Percentiles rank a stretch among this genome's conserved stretches.
Evolutionary conservation across 1,284 basidiomycete genomes (phyloP).

Genomic region (Tylopilus sp.): DNA sequence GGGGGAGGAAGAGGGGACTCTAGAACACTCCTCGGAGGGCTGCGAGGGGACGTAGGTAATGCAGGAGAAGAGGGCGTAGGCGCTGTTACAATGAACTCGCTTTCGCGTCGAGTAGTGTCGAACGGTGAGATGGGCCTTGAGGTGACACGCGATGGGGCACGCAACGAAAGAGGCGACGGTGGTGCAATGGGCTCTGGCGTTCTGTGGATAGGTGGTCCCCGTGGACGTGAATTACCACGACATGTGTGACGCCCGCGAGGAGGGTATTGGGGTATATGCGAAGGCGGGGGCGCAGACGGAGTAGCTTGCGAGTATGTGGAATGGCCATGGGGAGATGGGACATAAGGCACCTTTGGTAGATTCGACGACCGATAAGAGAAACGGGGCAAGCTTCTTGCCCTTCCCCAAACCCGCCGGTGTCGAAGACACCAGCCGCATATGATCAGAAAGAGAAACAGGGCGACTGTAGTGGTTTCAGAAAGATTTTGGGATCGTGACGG

Average conservation of each 20-base stretch:
- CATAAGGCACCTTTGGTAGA: slow-evolving; percentile 2
- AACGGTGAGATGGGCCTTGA: slow-evolving; percentile 1
- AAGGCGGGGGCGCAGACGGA: background rate
- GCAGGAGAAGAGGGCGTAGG: background rate
- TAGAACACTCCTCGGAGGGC: background rate
- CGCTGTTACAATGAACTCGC: background rate
- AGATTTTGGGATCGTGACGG: background rate
- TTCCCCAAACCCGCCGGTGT: slow-evolving; percentile 3
- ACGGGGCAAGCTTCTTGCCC: background rate
- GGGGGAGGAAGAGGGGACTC: background rate
- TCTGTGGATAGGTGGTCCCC: background rate
- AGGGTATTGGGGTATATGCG: slow-evolving; percentile 6
- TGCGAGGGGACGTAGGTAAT: background rate
- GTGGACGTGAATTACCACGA: background rate
- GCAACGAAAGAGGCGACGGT: slow-evolving; percentile 3
- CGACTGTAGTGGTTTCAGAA: slow-evolving; percentile 10
- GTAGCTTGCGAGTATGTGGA: background rate
- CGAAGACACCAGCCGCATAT: background rate
- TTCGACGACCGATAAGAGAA: background rate
- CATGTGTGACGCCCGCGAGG: slow-evolving; percentile 1
- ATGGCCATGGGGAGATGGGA: background rate
- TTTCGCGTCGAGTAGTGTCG: background rate
- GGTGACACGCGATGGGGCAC: background rate
- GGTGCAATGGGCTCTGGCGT: background rate
- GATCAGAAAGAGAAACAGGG: background rate